Percentiles rank a stretch among this genome's conserved stretches.
phyloP scores from a whole-genome alignment of 192 early-diverging fungal species.

The Coemansia sp. region DNA sequence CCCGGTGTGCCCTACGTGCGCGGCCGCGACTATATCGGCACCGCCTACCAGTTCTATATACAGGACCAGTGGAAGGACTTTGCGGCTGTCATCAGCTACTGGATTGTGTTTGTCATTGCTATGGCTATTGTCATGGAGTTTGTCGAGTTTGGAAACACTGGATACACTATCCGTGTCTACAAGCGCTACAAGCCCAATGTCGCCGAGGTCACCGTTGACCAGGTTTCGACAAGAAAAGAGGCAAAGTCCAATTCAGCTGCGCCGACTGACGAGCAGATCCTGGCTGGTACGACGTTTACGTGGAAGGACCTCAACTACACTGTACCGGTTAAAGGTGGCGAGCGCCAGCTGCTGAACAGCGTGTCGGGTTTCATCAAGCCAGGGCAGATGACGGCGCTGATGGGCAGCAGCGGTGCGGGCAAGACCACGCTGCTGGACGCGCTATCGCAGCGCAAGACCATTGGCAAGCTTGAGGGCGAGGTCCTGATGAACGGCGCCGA shows the following conservation, averaged over 20 bases:
- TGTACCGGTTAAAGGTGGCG: slow-evolving; percentile 61
- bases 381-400: slow-evolving; percentile 74
- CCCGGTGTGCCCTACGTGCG: slow-evolving; percentile 57
- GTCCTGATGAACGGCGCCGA: slow-evolving; percentile 61
- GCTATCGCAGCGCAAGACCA: slow-evolving; percentile 70
- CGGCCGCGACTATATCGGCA: slow-evolving; percentile 61
- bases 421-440: slow-evolving; percentile 76
- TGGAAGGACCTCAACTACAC: slow-evolving; percentile 70
- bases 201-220: slow-evolving; percentile 41
- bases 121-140: slow-evolving; percentile 58
- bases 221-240: slow-evolving; percentile 13
- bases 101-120: slow-evolving; percentile 32
- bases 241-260: neutral
- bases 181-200: slow-evolving; percentile 41
- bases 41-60: slow-evolving; percentile 57
- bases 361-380: slow-evolving; percentile 66
- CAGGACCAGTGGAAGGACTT: slow-evolving; percentile 61
- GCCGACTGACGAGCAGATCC: slow-evolving; percentile 47
- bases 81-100: slow-evolving; percentile 54
- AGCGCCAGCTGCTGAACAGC: slow-evolving; percentile 64
- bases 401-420: slow-evolving; percentile 60
- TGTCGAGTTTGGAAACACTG: slow-evolving; percentile 60
- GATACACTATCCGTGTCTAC: slow-evolving; percentile 54
- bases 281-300: slow-evolving; percentile 56
- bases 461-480: slow-evolving; percentile 53